Conservation (phyloP, 768 basidiomycete genomes). For the Infundibulicybe gibba region DNA sequence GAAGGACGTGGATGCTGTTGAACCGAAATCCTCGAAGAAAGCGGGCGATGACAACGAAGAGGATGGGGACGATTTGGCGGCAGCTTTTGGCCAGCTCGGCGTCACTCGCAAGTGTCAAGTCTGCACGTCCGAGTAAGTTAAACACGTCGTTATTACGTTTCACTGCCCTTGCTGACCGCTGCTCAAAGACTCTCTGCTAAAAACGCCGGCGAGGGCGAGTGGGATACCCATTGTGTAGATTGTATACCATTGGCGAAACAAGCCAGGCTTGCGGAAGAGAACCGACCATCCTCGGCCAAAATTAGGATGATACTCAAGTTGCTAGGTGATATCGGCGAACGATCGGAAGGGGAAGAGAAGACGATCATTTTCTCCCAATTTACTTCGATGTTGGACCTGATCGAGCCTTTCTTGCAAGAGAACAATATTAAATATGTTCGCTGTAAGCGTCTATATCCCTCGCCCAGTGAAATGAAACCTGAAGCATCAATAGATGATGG, state of each 20-base stretch:
- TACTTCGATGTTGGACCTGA: conserved; percentile 81
- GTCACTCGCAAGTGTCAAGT: conserved; percentile 75
- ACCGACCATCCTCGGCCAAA: conserved; percentile 80
- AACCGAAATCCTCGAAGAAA: conserved; percentile 52
- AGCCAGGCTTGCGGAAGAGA: conserved; percentile 40
- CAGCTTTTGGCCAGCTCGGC: conserved; percentile 66
- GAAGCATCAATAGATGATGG: conserved; percentile 74
- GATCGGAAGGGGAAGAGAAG: conserved; percentile 68
- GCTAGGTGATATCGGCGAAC: conserved; percentile 57
- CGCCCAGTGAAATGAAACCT: conserved; percentile 2
- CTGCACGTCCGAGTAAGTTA: conserved; percentile 65
- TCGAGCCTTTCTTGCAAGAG: conserved; percentile 78
- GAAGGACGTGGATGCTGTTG: conserved; percentile 73
- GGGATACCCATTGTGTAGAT: conserved; percentile 49
- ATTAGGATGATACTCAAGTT: conserved; percentile 79
- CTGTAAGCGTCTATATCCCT: conserved; percentile 62
- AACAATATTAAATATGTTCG: conserved; percentile 71
- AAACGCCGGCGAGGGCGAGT: conserved; percentile 34
- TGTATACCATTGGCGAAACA: conserved; percentile 55
- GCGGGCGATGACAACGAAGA: conserved; percentile 48
- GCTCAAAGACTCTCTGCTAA: conserved; percentile 29
- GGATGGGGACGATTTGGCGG: conserved; percentile 72
- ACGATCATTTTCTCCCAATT: conserved; percentile 97
- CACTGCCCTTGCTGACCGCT: neutral
- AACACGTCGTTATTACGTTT: neutral